Base-by-base conservation (phyloP, 257 asterid species). In the Jacaranda mimosifolia region DNA sequence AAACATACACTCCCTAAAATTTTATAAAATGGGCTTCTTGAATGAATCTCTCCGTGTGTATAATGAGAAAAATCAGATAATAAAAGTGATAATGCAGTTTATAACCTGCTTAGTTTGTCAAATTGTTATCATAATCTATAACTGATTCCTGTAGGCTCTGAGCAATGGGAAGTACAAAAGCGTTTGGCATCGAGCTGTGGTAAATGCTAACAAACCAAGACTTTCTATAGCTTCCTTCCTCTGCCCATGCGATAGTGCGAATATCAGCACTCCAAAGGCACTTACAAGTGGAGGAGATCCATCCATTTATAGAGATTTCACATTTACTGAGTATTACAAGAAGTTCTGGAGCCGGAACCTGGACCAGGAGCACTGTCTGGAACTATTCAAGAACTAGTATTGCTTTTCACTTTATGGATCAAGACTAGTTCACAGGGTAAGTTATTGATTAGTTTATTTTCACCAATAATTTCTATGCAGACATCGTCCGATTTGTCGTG, bases 101-200 rank as follows among this genome's bases (percentile, higher is more conserved):
- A 69, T 15, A 46, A 48, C 17, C 6, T 71, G 40, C 57, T 13
- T 72, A 48, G 13, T 4, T 15, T 56, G 4, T 19, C 18, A 46
- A 53, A 75, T 65, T 43, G 58, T 55, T 46, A 32, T 69, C 38
- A 45, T 71, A 46, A 73, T 36, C 21, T 14, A 40, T 3, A 36
- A 32, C 38, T 17, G 9, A 3, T 58, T 32, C 68, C 0, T 83
- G 77, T 53, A 94, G 97, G 98, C 98, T 1, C 77, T 92, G 38
- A 92, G 98, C 21, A 94, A 94, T 4, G 98, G 98, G 15, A 82
- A 81, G 68, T 94, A 94, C 81, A 92, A 79, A 62, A 94, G 99
- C 5, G 93, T 94, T 43, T 90, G 99, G 97, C 99, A 94, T 66
- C 84, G 99, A 45, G 99, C 98, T 3, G 75, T 90, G 1, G 98